Base-by-base conservation (phyloP, 2,329 filamentous ascomycete species). In the Aureobasidium melanogenum region DNA sequence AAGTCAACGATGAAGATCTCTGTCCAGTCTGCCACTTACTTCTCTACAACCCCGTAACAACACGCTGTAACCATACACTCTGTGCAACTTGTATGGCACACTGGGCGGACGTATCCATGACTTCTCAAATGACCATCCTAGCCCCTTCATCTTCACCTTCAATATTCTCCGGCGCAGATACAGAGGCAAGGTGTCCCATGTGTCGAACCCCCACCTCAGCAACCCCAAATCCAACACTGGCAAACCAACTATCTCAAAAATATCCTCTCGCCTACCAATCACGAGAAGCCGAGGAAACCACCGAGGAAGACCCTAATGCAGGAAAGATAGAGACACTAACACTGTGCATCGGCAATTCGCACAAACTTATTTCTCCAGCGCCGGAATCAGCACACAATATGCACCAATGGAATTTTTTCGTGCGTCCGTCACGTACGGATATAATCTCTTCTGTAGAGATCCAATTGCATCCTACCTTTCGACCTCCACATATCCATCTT, bases 401-500 rank as follows among this genome's bases (percentile, higher is more conserved):
- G 60, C 77, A 79, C 63, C 71, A 75, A 34, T 80, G 77, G 77
- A 75, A 71, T 0, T 79, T 79, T 63, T 80, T 79, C 64, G 74
- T 79, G 6, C 64, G 70, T n/a, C 69, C 72, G 0, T 75, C 72
- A n/a, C 69, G 75, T 3, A 72, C 69, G 10, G 76, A 78, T n/a
- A 71, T 79, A 28, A 70, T 80, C 9, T 69, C 77, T 59, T 70
- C 77, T 62, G 73, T 80, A 8, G 72, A 76, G 30, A 72, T 79
- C 5, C 62, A 71, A 22, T n/a, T 62, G 65, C 76, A 79, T 64
- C 75, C 74, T 19, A 78, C 76, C 0, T 79, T 79, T 62, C 69
- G 70, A 0, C 75, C 73, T 14, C 69, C 68, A 8, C 67, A 67
- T 10, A 58, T 77, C 2, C 67, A 74, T 3, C 68, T 74, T 10